Conservation (phyloP, 805 yeast species). For the Clavispora phyllophila region DNA sequence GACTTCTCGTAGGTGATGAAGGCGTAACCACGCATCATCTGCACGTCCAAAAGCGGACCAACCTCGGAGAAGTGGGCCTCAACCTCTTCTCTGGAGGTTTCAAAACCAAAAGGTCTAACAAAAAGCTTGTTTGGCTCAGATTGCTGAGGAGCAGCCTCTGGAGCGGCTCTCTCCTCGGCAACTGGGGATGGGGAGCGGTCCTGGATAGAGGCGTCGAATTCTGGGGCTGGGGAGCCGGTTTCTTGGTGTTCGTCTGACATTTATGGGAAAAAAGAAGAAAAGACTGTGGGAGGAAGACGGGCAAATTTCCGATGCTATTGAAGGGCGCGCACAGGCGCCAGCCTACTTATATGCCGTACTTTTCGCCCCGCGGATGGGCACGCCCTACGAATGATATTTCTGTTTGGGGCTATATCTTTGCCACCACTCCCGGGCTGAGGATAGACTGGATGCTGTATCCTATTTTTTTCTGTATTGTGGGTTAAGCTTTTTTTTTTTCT, state of each 20-base stretch:
- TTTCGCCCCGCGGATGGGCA: neutral
- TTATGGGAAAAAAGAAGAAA: neutral
- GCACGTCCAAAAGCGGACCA: conserved; percentile 66
- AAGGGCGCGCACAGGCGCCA: neutral
- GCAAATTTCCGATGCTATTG: neutral
- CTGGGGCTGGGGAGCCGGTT: conserved; percentile 5
- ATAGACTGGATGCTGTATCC: too few relatives aligned
- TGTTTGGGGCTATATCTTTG: too few relatives aligned
- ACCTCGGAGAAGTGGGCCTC: conserved; percentile 62
- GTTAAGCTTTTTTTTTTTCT: too few relatives aligned
- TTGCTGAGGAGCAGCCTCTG: neutral
- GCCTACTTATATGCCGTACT: neutral
- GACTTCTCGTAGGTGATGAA: conserved; percentile 78
- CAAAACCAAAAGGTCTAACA: conserved; percentile 60
- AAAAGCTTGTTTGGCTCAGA: conserved; percentile 29
- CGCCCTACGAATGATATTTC: too few relatives aligned
- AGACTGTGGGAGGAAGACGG: neutral
- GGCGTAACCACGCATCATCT: conserved; percentile 78
- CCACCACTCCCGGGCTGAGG: too few relatives aligned
- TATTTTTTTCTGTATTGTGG: too few relatives aligned
- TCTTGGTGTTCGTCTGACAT: conserved; percentile 7
- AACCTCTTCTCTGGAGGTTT: conserved; percentile 48
- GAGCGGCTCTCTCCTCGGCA: conserved; percentile 1
- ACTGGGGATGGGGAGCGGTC: neutral
- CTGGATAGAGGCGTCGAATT: conserved; percentile 4